A percentile compares a stretch with the other conserved stretches of the same genome.
Conservation (phyloP, 768 basidiomycete species). For the Podaxis rugospora region DNA sequence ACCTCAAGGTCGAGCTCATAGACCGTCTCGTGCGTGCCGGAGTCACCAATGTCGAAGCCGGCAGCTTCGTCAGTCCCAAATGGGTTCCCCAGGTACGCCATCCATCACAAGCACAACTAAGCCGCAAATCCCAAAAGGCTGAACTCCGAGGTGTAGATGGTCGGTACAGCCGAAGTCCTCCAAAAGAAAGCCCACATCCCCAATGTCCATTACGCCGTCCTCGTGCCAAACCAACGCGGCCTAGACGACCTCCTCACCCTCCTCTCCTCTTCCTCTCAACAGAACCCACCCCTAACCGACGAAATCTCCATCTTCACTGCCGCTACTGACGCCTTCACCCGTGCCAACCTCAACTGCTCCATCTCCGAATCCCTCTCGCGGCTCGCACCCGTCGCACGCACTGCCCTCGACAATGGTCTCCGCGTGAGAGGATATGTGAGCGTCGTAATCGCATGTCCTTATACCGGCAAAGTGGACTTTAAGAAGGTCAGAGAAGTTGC, state of each 20-base stretch:
- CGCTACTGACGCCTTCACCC: slow-evolving; percentile 81
- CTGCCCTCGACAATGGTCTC: slow-evolving; percentile 57
- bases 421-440: slow-evolving; percentile 85
- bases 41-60: slow-evolving; percentile 68
- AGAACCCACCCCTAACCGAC: slow-evolving; percentile 54
- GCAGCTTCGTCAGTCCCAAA: slow-evolving; percentile 90
- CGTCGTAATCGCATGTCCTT: slow-evolving; percentile 81
- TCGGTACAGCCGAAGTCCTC: slow-evolving; percentile 76
- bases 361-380: slow-evolving; percentile 65
- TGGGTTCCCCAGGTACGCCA: slow-evolving; percentile 83
- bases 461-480: slow-evolving; percentile 71
- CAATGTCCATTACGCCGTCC: slow-evolving; percentile 68
- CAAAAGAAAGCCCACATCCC: slow-evolving; percentile 39
- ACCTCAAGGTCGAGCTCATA: slow-evolving; percentile 77
- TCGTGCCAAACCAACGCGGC: slow-evolving; percentile 78
- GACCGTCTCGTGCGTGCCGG: slow-evolving; percentile 70
- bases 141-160: slow-evolving; percentile 57
- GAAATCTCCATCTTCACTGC: slow-evolving; percentile 90
- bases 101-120: background rate
- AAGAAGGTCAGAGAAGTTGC: slow-evolving; percentile 64
- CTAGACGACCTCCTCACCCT: slow-evolving; percentile 63
- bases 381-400: slow-evolving; percentile 55
- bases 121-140: background rate
- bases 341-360: slow-evolving; percentile 80
- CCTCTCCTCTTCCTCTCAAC: slow-evolving; percentile 41